Evolutionary conservation across 768 basidiomycete species (phyloP), one percentile per base, ranked within the genome.

Genomic region (Leccinum pellstonianum): DNA sequence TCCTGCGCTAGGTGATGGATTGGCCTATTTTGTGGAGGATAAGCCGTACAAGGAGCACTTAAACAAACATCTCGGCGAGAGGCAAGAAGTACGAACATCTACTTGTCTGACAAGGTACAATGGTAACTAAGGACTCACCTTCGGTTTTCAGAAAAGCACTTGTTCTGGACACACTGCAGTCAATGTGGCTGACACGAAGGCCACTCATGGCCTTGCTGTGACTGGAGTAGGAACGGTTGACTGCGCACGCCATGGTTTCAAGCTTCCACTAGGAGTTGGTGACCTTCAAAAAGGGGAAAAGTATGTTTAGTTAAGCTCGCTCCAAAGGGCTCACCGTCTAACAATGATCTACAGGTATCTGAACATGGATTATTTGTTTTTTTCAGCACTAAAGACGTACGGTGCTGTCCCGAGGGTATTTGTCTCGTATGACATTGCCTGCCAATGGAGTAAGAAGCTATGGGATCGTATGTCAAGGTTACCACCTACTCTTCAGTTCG

Each of bases 371-470:
- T 49, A 49, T 14, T 8, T 49, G 14, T 49, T 49, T 27, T 49
- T 49, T 49, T 49, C 25, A 7, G 48, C 25, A 27, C 9, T 49
- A 5, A 49, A 49, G 25, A 14, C 29, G 29, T 29, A 14, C 21
- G 11, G 12, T 15, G 12, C n/a, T 4, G 7, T 58, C 4, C 27
- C 8, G 27, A 29, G 49, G 41, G 2, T 2, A 56, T 1, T 14
- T 70, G 33, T 68, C 1, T 64, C 64, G 1, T 67, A 69, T 19
- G 57, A 67, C 49, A 66, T 69, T 11, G 51, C 46, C 0, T 69
- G 29, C 29, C 8, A 29, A 29, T 29, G 29, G 29, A 29, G 29
- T 29, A 9, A 29, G 29, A 29, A 29, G 62, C n/a, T 69, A 0
- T 59, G 47, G 54, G 31, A 48, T 5, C 29, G 38, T 2, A 65